phyloP scores from a whole-genome alignment of 768 basidiomycete genomes.

The Coprinellus micaceus region DNA sequence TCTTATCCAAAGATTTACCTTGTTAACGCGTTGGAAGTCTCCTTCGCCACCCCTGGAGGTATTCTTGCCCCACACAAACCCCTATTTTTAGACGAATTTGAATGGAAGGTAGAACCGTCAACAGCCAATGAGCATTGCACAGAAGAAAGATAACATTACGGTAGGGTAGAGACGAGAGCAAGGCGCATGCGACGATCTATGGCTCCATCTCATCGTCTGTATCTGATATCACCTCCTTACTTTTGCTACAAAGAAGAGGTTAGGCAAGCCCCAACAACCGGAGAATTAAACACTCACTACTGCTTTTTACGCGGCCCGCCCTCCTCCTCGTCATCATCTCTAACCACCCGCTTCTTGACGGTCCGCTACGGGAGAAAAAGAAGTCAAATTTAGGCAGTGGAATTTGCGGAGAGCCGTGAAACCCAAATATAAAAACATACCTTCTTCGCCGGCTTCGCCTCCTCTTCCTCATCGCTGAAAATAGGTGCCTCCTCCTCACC shows the following conservation, averaged over 20 bases:
- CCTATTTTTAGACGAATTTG: no score
- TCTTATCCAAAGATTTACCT: background rate
- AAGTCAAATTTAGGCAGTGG: no score
- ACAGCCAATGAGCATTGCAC: background rate
- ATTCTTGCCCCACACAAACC: no score
- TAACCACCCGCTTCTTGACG: conserved; percentile 70
- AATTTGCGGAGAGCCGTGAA: no score
- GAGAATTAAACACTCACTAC: conserved; percentile 45
- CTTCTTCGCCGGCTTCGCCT: conserved; percentile 66
- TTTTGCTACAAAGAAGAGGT: conserved; percentile 59
- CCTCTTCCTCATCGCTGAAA: conserved; percentile 71
- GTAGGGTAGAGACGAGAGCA: background rate
- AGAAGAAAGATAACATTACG: background rate
- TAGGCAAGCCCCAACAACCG: conserved; percentile 5
- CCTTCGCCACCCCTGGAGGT: no score
- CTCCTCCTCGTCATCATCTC: conserved; percentile 77
- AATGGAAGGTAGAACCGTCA: no score
- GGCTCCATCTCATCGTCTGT: conserved; percentile 85
- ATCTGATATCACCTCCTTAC: conserved; percentile 82
- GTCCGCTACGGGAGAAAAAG: no score
- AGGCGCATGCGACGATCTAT: conserved; percentile 25
- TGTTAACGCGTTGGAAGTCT: background rate
- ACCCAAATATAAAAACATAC: conserved; percentile 36
- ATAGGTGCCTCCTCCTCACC: conserved; percentile 61
- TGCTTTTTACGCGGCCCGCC: conserved; percentile 72